Conservation (phyloP, 2,329 filamentous ascomycete genomes). For the Septoria petroselini region DNA sequence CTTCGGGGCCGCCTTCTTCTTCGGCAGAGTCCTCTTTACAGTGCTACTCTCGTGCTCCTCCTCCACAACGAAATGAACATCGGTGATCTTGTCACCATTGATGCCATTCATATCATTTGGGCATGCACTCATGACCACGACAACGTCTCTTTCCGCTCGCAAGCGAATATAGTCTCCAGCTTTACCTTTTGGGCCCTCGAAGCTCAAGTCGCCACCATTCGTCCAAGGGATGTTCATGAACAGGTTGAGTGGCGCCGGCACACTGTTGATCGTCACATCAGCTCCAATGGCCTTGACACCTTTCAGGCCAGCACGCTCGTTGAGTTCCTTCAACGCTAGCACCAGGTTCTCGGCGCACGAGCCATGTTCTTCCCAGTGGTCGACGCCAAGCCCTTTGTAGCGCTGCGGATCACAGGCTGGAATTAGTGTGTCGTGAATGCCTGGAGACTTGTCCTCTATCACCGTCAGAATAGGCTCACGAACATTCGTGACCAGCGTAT, state of each 20-base stretch:
- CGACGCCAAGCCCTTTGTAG: slow-evolving; percentile 44
- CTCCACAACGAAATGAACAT: slow-evolving; percentile 45
- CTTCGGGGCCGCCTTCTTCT: slow-evolving; percentile 24
- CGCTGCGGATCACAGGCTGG: slow-evolving; percentile 48
- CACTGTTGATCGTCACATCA: slow-evolving; percentile 49
- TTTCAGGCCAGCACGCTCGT: slow-evolving; percentile 47
- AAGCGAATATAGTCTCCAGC: slow-evolving; percentile 45
- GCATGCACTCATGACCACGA: slow-evolving; percentile 49
- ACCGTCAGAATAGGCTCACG: slow-evolving; percentile 48
- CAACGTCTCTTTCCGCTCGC: slow-evolving; percentile 45
- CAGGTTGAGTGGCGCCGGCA: slow-evolving; percentile 47
- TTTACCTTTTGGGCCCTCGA: slow-evolving; percentile 43
- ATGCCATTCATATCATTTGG: slow-evolving; percentile 47
- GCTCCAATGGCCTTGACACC: slow-evolving; percentile 48
- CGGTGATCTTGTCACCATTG: slow-evolving; percentile 43
- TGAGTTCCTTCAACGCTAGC: slow-evolving; percentile 48
- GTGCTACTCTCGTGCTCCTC: slow-evolving; percentile 25
- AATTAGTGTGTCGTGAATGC: slow-evolving; percentile 49
- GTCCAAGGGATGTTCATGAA: slow-evolving; percentile 50
- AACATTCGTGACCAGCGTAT: slow-evolving; percentile 46
- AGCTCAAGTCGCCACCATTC: slow-evolving; percentile 43
- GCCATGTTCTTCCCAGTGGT: slow-evolving; percentile 47
- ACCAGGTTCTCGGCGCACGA: slow-evolving; percentile 51
- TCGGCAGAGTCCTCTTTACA: slow-evolving; percentile 25
- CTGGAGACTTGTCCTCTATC: slow-evolving; percentile 45